These are phyloP conservation scores for Amyloporia xantha DNA, from an alignment of 768 basidiomycete genomes.

Conservation along the genomic window DNA sequence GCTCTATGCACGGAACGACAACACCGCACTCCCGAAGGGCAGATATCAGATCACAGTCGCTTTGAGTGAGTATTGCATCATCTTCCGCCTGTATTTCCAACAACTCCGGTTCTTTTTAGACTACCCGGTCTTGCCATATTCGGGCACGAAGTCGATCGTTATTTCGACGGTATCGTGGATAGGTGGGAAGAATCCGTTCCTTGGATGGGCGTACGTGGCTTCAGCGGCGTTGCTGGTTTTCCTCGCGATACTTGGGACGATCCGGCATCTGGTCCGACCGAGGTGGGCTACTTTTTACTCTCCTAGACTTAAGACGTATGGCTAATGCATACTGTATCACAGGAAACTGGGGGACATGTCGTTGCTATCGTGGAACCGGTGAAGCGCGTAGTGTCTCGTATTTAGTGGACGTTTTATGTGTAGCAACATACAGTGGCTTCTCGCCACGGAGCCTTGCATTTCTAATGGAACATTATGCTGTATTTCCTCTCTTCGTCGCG, in stretches of 20 bases:
- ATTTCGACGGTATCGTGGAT: conserved; percentile 98
- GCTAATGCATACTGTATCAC: not conserved
- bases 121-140: conserved; percentile 86
- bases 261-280: conserved; percentile 88
- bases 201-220: conserved; percentile 97
- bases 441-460: not conserved
- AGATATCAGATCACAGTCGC: conserved; percentile 69
- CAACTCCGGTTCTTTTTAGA: conserved; percentile 34
- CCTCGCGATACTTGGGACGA: conserved; percentile 82
- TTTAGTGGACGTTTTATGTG: conserved; percentile 1
- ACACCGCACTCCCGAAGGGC: conserved; percentile 62
- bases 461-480: conserved; percentile 3
- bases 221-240: conserved; percentile 82
- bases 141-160: conserved; percentile 94
- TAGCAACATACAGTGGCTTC: conserved; percentile 1
- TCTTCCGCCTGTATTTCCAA: not conserved
- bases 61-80: conserved; percentile 59
- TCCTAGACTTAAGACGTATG: no score
- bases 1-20: conserved; percentile 87
- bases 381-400: conserved; percentile 11
- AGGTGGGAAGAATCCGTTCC: conserved; percentile 96
- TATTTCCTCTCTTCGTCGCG: conserved; percentile 1
- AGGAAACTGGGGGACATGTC: conserved; percentile 87
- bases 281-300: conserved; percentile 42
- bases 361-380: conserved; percentile 79